Percentiles rank a stretch among this genome's conserved stretches.
Evolutionary conservation across 352 stramenopile genomes (phyloP).

Genomic region (Phytopythium boreale): DNA sequence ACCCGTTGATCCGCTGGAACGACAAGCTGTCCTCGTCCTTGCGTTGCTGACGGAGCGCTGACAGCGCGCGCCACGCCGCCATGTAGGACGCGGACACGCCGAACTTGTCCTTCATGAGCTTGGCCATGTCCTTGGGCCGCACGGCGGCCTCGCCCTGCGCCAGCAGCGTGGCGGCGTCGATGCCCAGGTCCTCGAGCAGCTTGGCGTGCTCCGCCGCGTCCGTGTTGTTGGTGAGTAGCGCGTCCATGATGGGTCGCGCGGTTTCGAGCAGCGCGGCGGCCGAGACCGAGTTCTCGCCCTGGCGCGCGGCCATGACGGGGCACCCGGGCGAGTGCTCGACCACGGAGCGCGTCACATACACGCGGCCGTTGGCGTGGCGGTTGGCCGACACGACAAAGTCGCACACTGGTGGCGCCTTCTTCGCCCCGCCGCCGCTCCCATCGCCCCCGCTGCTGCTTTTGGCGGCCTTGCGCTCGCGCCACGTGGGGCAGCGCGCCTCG

Average conservation of each 20-base stretch:
- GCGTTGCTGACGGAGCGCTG: slow-evolving; percentile 62
- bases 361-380: slow-evolving; percentile 67
- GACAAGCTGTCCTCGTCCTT: slow-evolving; percentile 63
- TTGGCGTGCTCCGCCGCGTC: slow-evolving; percentile 9
- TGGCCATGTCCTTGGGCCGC: slow-evolving; percentile 71
- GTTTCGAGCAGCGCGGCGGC: slow-evolving; percentile 73
- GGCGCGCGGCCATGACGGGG: slow-evolving; percentile 25
- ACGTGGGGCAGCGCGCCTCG: slow-evolving; percentile 73
- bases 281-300: slow-evolving; percentile 32
- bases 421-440: neutral
- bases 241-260: slow-evolving; percentile 62
- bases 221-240: slow-evolving; percentile 1
- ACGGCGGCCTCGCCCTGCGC: slow-evolving; percentile 44
- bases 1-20: slow-evolving; percentile 66
- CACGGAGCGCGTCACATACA: slow-evolving; percentile 68
- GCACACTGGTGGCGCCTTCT: slow-evolving; percentile 25
- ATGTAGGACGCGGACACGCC: slow-evolving; percentile 76
- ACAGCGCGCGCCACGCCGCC: slow-evolving; percentile 74
- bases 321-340: slow-evolving; percentile 45
- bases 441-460: slow-evolving; percentile 7
- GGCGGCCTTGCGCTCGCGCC: slow-evolving; percentile 62
- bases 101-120: slow-evolving; percentile 84
- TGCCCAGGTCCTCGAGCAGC: slow-evolving; percentile 22
- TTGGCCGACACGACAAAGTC: slow-evolving; percentile 77
- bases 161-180: slow-evolving; percentile 1